phyloP scores from a whole-genome alignment of 345 rosid genomes.

The Rhizophora mangle region DNA sequence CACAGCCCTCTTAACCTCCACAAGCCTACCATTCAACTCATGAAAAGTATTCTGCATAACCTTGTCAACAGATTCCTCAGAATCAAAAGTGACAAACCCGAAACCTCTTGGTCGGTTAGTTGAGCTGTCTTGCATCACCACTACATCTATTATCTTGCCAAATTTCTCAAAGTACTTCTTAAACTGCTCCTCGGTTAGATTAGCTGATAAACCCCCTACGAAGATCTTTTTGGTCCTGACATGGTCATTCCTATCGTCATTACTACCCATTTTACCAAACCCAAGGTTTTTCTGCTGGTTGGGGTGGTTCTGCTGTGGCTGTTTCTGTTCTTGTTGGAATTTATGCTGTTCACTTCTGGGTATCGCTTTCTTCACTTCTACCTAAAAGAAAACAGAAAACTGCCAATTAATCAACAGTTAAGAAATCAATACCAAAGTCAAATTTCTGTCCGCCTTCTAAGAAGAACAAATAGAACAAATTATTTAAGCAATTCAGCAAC shows the following conservation, averaged over 20 bases:
- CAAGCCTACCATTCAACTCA: slow-evolving; percentile 58
- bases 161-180: slow-evolving; percentile 67
- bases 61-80: slow-evolving; percentile 61
- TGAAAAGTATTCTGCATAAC: slow-evolving; percentile 59
- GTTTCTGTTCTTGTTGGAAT: slow-evolving; percentile 20
- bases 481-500: neutral
- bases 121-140: slow-evolving; percentile 73
- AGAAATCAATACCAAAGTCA: neutral
- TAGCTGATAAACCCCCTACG: slow-evolving; percentile 79
- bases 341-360: slow-evolving; percentile 38
- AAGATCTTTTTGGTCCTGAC: slow-evolving; percentile 64
- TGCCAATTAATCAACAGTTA: neutral
- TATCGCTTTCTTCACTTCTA: slow-evolving; percentile 31
- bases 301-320: slow-evolving; percentile 4
- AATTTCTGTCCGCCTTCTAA: neutral
- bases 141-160: slow-evolving; percentile 68
- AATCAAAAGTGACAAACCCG: slow-evolving; percentile 77
- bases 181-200: slow-evolving; percentile 60
- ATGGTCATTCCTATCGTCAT: slow-evolving; percentile 16
- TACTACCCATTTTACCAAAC: slow-evolving; percentile 16
- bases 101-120: slow-evolving; percentile 83
- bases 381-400: slow-evolving; percentile 17
- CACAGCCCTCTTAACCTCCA: slow-evolving; percentile 85
- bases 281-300: slow-evolving; percentile 17
- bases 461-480: neutral